Base-by-base conservation (phyloP, 495 filamentous ascomycete genomes). In the Talaromyces borbonicus region DNA sequence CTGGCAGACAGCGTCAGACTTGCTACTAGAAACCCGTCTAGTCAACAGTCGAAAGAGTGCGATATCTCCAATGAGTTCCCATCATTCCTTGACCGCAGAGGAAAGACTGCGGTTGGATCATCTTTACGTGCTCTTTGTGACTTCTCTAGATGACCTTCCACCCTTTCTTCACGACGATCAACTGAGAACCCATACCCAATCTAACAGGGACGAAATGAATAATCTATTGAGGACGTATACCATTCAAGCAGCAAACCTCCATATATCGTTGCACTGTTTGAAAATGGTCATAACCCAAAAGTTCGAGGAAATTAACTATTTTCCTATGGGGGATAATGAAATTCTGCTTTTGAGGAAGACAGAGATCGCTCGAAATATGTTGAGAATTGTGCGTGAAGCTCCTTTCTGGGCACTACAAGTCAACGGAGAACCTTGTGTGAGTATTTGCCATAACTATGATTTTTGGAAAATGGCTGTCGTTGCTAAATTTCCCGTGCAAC, bases 201-300 rank as follows among this genome's bases (percentile, higher is more conserved):
- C 32, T 36, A 36, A 36, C 32, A 36, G 14, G 32, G 32, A 41
- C 23, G 26, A 35, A 29, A 33, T 50, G 11, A 46, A 23, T 16
- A 39, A 36, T 9, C 22, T 48, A 11, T n/a, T 29, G n/a, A 51
- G 36, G 20, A 33, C 30, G 22, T 58, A 42, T 47, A 36, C 29
- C 30, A 56, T 61, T n/a, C 56, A 61, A 49, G 43, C 46, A 11
- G 49, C 51, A 4, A 61, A 61, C 32, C 37, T 59, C 5, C 52
- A 59, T 26, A 47, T 61, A 23, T 52, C 58, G 8, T 33, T 61
- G 14, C 54, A 61, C 25, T 61, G 56, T 29, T 41, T 61, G 20
- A 51, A 52, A 26, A 56, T 59, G 56, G 52, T 59, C 3, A 55
- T 57, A 15, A 50, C 49, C 1, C 56, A 61, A 31, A 57, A 57